Evolutionary conservation across 306 rosid species (phyloP).

Genomic region (Prunus mira): DNA sequence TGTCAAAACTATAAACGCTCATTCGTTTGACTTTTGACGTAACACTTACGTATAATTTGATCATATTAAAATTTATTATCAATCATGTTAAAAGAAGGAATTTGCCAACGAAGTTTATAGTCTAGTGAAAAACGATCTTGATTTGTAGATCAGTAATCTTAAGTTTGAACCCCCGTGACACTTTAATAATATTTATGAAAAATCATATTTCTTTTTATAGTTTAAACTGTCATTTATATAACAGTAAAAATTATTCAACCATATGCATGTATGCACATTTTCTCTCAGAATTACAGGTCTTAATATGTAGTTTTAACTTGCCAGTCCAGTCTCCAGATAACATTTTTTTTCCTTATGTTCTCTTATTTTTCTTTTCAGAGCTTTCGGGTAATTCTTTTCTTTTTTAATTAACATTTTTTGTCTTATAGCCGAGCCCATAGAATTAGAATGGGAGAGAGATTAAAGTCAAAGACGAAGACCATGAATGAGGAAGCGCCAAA

Average conservation of each 20-base stretch:
- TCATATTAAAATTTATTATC: too few relatives aligned
- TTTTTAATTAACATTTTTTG: too few relatives aligned
- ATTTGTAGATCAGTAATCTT: accelerated
- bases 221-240: too few relatives aligned
- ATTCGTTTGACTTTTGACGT: too few relatives aligned
- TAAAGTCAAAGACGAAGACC: conserved; percentile 10
- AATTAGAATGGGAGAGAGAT: conserved; percentile 11
- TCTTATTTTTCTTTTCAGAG: neutral
- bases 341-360: neutral
- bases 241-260: neutral
- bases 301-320: too few relatives aligned
- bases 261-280: neutral
- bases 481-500: neutral
- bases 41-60: too few relatives aligned
- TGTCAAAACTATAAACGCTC: too few relatives aligned
- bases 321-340: neutral
- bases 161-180: accelerated
- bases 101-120: too few relatives aligned
- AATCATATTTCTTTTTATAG: accelerated
- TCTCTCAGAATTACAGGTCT: neutral
- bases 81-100: too few relatives aligned
- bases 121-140: too few relatives aligned
- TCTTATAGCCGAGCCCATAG: neutral
- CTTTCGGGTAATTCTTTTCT: neutral
- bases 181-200: too few relatives aligned